Base-by-base conservation (phyloP, 2,329 filamentous ascomycete species). In the Paracoccidioides lutzii region DNA sequence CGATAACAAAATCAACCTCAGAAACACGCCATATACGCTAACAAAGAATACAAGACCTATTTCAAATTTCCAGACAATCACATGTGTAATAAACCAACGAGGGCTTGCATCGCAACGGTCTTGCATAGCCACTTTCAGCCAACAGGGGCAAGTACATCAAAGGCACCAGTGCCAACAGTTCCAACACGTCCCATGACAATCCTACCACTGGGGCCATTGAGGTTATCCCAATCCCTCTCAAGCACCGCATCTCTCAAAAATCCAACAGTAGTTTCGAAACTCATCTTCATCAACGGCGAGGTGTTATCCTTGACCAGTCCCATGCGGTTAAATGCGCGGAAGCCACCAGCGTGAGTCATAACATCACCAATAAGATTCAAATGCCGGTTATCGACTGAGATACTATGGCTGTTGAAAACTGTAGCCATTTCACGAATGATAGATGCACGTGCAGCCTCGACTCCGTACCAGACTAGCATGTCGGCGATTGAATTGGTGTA, bases 281-380 rank as follows among this genome's bases (percentile, higher is more conserved):
- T 95, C 91, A 97, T 97, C 79, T 97, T 97, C 73, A 93, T 91
- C 64, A 98, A 91, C 0, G 93, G 90, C 62, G 85, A 90, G 33
- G 91, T 85, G 65, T 88, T 90, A 61, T 87, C 84, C 67, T 83
- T 84, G 58, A 76, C 71, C 43, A 98, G 76, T 0, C 91, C 93
- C 67, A 88, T 94, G 51, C 93, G 86, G 73, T 88, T 95, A 75
- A 98, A 98, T 0, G 93, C 85, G 50, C 84, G 87, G 74, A 94
- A 98, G 1, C 82, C 84, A 61, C 93, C 93, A 58, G 84, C 85
- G 54, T 91, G 81, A n/a, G 93, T 98, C 93, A 98, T 98, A 70
- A 89, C 89, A 70, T 98, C 93, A 49, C 87, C 91, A 64, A 98
- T 97, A 62, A 98, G 79, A 73, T 93, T 96, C 62, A 98, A 74